Evolutionary conservation across 768 basidiomycete genomes (phyloP).

Genomic region (Pulveroboletus sp.): DNA sequence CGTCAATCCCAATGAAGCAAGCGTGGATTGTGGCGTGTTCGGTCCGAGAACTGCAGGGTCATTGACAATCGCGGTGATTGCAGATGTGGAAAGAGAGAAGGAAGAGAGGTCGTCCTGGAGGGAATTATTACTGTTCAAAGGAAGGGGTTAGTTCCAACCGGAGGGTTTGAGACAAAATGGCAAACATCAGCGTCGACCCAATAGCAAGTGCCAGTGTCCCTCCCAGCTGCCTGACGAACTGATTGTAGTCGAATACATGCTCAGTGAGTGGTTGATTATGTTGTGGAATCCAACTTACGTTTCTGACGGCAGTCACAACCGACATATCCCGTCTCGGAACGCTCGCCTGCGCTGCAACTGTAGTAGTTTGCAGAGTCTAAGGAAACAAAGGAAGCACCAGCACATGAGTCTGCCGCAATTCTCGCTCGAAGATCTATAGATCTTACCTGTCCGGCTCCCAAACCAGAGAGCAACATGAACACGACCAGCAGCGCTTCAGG

Average conservation of each 20-base stretch:
- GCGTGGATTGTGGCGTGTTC: slow-evolving; percentile 29
- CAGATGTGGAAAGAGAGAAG: slow-evolving; percentile 35
- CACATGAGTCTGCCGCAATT: not conserved
- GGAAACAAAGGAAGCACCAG: no score
- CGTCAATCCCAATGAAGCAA: slow-evolving; percentile 36
- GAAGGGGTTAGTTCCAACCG: not conserved
- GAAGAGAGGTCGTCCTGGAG: slow-evolving; percentile 39
- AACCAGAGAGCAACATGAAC: slow-evolving; percentile 56
- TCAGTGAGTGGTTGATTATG: slow-evolving; percentile 3
- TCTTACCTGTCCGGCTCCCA: slow-evolving; percentile 56
- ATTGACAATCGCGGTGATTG: slow-evolving; percentile 45
- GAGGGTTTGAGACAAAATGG: slow-evolving; percentile 7
- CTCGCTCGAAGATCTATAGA: not conserved
- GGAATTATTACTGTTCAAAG: slow-evolving; percentile 40
- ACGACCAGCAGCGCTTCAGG: slow-evolving; percentile 49
- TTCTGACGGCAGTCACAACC: slow-evolving; percentile 65
- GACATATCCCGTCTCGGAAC: slow-evolving; percentile 72
- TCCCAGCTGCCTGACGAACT: slow-evolving; percentile 69
- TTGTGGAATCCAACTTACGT: slow-evolving; percentile 35
- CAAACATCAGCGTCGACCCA: slow-evolving; percentile 53
- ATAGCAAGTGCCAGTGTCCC: slow-evolving; percentile 66
- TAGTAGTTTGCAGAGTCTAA: slow-evolving; percentile 59
- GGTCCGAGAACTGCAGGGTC: slow-evolving; percentile 41
- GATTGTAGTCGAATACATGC: not conserved
- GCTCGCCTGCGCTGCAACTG: slow-evolving; percentile 69